A percentile compares a stretch with the other conserved stretches of the same genome.
These are phyloP conservation scores for Melastoma candidum DNA, from an alignment of 441 rosid genomes.

Conservation along the genomic window DNA sequence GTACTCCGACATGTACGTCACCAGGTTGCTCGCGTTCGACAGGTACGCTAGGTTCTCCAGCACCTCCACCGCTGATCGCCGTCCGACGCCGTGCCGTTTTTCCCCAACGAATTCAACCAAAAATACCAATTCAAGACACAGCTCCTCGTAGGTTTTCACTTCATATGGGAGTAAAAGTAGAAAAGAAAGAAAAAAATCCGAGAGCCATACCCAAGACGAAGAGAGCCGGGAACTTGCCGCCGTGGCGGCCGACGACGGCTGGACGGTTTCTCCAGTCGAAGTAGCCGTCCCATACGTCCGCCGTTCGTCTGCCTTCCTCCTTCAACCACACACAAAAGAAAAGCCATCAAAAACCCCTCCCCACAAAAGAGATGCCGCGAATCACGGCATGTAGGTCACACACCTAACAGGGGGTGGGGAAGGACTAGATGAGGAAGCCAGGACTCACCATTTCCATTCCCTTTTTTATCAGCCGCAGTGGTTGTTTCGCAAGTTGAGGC, in stretches of 20 bases:
- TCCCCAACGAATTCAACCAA: background rate
- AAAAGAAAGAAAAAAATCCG: background rate
- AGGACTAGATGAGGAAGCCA: background rate
- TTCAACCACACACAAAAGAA: conserved; percentile 11
- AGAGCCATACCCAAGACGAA: conserved; percentile 54
- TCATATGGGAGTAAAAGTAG: too few relatives aligned
- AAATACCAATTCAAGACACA: background rate
- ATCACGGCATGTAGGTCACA: too few relatives aligned
- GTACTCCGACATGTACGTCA: conserved; percentile 49
- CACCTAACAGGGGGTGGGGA: too few relatives aligned
- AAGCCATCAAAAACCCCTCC: background rate
- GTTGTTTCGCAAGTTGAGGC: too few relatives aligned
- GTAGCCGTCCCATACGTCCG: conserved; percentile 52
- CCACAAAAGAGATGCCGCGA: too few relatives aligned
- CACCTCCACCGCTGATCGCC: conserved; percentile 53
- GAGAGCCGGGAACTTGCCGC: conserved; percentile 80
- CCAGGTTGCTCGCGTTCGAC: conserved; percentile 95
- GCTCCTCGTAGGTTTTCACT: background rate
- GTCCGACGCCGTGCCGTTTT: too few relatives aligned
- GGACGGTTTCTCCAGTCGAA: conserved; percentile 72
- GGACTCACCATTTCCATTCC: background rate
- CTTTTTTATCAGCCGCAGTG: background rate
- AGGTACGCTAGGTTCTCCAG: conserved; percentile 86
- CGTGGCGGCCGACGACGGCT: conserved; percentile 63
- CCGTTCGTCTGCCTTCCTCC: conserved; percentile 37